Evolutionary conservation across 148 eudicot species (phyloP).

Genomic region (Vaccinium myrtillus): DNA sequence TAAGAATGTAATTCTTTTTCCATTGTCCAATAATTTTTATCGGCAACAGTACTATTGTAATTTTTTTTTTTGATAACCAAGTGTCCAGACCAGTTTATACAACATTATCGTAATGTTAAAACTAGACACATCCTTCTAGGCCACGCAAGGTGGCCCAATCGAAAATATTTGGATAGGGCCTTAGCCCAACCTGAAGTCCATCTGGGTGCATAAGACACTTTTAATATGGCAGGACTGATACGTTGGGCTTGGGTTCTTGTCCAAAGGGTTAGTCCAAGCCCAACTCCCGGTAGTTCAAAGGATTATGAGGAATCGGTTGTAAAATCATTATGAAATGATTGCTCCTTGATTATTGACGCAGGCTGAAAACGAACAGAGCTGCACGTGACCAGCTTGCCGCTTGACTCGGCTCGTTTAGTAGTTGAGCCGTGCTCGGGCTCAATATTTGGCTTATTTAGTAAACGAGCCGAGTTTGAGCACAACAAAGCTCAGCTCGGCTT

Average conservation of each 20-base stretch:
- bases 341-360: not conserved
- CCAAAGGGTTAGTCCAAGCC: not conserved
- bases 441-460: no score
- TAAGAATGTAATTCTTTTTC: no score
- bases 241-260: not conserved
- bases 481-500: no score
- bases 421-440: no score
- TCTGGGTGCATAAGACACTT: not conserved
- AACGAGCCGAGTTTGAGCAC: no score
- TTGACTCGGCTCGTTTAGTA: no score
- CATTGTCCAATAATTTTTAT: no score
- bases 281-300: not conserved
- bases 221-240: not conserved
- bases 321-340: not conserved
- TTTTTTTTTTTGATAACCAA: no score
- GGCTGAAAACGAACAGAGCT: no score
- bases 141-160: not conserved
- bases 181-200: not conserved
- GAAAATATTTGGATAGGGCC: not conserved
- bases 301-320: not conserved
- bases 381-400: fast-evolving
- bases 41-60: not conserved
- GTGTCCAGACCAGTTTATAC: no score
- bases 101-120: not conserved
- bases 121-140: not conserved